Percentiles rank a stretch among this genome's conserved stretches.
phyloP scores from a whole-genome alignment of 768 basidiomycete species.

The Rhodosporidiobolus odoratus region DNA sequence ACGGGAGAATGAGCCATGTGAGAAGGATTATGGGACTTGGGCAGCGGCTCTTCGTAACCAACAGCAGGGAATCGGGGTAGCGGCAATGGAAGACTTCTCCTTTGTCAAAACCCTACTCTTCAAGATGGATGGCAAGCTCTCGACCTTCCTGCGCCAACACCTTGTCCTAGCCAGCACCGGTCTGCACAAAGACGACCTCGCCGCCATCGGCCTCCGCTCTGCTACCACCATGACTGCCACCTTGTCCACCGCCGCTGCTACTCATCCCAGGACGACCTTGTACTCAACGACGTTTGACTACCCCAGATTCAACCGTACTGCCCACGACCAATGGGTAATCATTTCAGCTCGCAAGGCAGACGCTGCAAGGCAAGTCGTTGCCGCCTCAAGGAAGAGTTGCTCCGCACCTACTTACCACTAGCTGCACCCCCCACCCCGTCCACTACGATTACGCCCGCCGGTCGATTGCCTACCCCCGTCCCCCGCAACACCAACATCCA shows the following conservation, averaged over 20 bases:
- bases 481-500: too few species aligned
- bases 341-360: background rate
- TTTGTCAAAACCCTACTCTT: conserved; percentile 5
- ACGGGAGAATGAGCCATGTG: background rate
- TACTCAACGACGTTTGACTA: background rate
- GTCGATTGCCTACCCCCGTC: too few species aligned
- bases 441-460: background rate
- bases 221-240: background rate
- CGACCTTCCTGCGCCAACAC: background rate
- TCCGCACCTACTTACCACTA: too few species aligned
- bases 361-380: background rate
- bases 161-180: background rate
- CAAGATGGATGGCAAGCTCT: conserved; percentile 7
- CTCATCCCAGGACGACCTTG: background rate
- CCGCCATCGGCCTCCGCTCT: background rate
- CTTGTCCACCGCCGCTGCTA: background rate
- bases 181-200: background rate
- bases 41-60: background rate
- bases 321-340: background rate
- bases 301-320: background rate
- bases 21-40: background rate
- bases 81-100: background rate
- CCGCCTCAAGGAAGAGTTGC: background rate
- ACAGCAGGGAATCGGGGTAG: background rate
- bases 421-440: too few species aligned